Percentiles rank a stretch among this genome's conserved stretches.
phyloP scores from a whole-genome alignment of 768 basidiomycete species.

The Termitomyces sp. region DNA sequence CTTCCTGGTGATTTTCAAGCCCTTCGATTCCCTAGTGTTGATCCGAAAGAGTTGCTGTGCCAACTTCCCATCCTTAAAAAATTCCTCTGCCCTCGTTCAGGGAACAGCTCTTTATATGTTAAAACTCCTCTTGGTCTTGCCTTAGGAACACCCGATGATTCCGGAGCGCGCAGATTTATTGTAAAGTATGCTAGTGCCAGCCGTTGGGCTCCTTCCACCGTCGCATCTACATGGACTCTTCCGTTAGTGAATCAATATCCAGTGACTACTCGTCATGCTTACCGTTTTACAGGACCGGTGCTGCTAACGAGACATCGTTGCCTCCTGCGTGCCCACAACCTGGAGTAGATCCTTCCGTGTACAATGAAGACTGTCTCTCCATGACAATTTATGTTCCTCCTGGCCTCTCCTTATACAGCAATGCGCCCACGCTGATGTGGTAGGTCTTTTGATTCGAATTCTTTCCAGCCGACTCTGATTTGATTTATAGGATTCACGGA shows the following conservation, averaged over 20 bases:
- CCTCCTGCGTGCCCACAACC: conserved; percentile 74
- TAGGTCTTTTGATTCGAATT: conserved; percentile 22
- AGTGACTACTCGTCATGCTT: conserved; percentile 2
- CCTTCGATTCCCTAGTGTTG: conserved; percentile 30
- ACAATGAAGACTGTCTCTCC: conserved; percentile 78
- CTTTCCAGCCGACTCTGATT: not conserved
- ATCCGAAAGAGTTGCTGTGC: conserved; percentile 40
- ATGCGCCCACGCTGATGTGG: conserved; percentile 57
- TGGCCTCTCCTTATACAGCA: conserved; percentile 25
- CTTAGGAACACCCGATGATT: conserved; percentile 40
- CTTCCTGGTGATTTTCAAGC: conserved; percentile 6
- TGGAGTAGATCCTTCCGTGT: conserved; percentile 39
- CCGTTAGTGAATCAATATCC: conserved; percentile 43
- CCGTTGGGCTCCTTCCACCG: conserved; percentile 55
- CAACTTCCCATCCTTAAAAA: conserved; percentile 37
- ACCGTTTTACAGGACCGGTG: conserved; percentile 36
- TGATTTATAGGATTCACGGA: conserved; percentile 69
- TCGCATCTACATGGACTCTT: conserved; percentile 52
- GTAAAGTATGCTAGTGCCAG: conserved; percentile 63
- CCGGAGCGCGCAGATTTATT: conserved; percentile 51
- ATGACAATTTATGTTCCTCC: conserved; percentile 70
- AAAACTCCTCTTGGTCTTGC: conserved; percentile 55
- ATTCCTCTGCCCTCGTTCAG: conserved; percentile 36
- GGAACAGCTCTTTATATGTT: conserved; percentile 20
- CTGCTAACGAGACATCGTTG: conserved; percentile 45